A percentile compares a stretch with the other conserved stretches of the same genome.
phyloP scores from a whole-genome alignment of 441 rosid genomes.

The Geranium incanum region DNA sequence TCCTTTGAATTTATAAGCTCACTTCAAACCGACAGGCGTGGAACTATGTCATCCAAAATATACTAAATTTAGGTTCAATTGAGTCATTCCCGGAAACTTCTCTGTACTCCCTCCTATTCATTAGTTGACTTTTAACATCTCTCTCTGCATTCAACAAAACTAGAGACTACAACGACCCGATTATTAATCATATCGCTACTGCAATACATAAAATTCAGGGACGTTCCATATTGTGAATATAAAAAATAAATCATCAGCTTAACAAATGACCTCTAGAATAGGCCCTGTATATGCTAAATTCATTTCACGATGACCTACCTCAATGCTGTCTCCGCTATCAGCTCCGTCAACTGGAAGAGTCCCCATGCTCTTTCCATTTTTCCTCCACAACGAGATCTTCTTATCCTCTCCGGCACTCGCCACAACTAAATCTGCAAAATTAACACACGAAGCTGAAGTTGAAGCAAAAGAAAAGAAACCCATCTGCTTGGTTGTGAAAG shows the following conservation, averaged over 20 bases:
- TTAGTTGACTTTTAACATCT: too few relatives aligned
- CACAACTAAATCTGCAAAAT: slow-evolving; percentile 66
- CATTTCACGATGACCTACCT: slow-evolving; percentile 31
- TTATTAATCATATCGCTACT: too few relatives aligned
- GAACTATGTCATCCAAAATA: too few relatives aligned
- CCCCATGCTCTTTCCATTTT: slow-evolving; percentile 72
- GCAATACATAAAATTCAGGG: not conserved
- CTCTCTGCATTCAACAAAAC: too few relatives aligned
- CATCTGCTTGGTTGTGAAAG: not conserved
- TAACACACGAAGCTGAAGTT: not conserved
- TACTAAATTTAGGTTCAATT: too few relatives aligned
- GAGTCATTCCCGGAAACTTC: too few relatives aligned
- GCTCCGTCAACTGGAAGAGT: slow-evolving; percentile 62
- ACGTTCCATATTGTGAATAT: not conserved
- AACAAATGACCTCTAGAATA: not conserved
- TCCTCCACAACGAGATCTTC: slow-evolving; percentile 78
- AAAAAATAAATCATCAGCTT: not conserved
- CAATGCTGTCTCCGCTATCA: slow-evolving; percentile 60
- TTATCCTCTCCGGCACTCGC: slow-evolving; percentile 94
- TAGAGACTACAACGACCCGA: too few relatives aligned
- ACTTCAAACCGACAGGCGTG: too few relatives aligned
- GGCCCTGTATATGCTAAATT: not conserved
- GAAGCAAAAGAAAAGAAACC: not conserved
- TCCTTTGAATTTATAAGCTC: too few relatives aligned
- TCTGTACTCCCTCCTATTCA: too few relatives aligned